Evolutionary conservation across 2,329 filamentous ascomycete species (phyloP).

Genomic region (Blastomyces silverae): DNA sequence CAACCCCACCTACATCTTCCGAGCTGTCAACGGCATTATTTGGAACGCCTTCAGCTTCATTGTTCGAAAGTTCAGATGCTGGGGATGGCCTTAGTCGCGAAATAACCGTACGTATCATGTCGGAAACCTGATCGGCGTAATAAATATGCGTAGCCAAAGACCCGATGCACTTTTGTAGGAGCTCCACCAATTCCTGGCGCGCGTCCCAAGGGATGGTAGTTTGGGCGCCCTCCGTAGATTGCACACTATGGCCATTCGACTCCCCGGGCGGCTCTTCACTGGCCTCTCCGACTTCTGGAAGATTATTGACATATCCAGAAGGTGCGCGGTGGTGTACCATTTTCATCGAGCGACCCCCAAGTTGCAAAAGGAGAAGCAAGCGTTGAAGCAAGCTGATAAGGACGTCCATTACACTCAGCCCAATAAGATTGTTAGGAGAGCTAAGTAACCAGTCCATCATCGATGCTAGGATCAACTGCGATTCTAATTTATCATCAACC

Average conservation of each 20-base stretch:
- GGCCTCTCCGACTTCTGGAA: conserved; percentile 17
- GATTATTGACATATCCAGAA: conserved; percentile 15
- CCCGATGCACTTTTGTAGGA: conserved; percentile 78
- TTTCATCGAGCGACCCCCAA: conserved; percentile 36
- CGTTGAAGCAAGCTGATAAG: conserved; percentile 78
- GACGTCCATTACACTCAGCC: conserved; percentile 92
- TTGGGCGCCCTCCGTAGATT: conserved; percentile 25
- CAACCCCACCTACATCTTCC: conserved; percentile 49
- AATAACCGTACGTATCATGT: conserved; percentile 82
- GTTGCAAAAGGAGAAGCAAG: conserved; percentile 67
- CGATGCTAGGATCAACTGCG: conserved; percentile 67
- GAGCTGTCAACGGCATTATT: conserved; percentile 36
- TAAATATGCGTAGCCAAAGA: conserved; percentile 90
- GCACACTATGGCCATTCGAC: background rate
- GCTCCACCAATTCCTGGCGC: conserved; percentile 58
- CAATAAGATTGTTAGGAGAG: conserved; percentile 88
- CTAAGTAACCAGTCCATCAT: conserved; percentile 76
- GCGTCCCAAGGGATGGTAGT: conserved; percentile 44
- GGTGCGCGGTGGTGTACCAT: conserved; percentile 10
- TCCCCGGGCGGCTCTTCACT: conserved; percentile 28
- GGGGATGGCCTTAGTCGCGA: conserved; percentile 63
- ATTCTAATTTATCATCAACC: conserved; percentile 62
- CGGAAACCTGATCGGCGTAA: conserved; percentile 90
- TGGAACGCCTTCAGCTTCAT: conserved; percentile 41
- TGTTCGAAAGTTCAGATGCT: conserved; percentile 40